These are phyloP conservation scores for Stachybotrys echinatus DNA, from an alignment of 2,329 filamentous ascomycete genomes.

Conservation along the genomic window DNA sequence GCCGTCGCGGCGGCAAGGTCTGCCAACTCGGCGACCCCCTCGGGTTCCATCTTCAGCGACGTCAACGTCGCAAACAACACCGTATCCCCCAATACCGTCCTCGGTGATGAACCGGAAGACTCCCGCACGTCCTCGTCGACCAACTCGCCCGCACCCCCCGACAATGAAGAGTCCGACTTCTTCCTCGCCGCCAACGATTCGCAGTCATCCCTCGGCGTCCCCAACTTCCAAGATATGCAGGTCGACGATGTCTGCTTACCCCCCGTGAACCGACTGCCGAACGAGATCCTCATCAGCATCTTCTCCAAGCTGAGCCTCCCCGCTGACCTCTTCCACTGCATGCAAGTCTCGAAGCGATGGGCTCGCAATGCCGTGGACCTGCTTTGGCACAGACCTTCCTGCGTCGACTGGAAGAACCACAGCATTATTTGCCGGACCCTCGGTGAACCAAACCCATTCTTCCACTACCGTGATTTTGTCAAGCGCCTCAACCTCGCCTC, in stretches of 20 bases:
- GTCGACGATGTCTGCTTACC: constrained; percentile 64
- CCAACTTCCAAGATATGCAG: constrained; percentile 70
- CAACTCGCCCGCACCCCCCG: constrained; percentile 68
- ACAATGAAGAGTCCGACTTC: constrained; percentile 91
- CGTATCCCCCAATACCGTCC: constrained; percentile 10
- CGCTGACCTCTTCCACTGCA: constrained; percentile 75
- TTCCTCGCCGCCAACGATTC: constrained; percentile 88
- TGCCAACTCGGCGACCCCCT: constrained; percentile 10
- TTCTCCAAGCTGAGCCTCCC: constrained; percentile 78
- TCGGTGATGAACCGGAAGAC: constrained; percentile 39
- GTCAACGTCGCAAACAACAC: constrained; percentile 4
- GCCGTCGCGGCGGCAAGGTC: constrained; percentile 12
- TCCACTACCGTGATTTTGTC: constrained; percentile 84
- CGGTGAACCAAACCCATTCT: constrained; percentile 67
- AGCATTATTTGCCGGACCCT: constrained; percentile 76
- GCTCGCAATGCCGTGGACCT: constrained; percentile 87
- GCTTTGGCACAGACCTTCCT: constrained; percentile 90
- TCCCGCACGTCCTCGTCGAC: constrained; percentile 62
- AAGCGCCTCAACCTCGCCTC: constrained; percentile 86
- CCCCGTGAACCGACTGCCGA: constrained; percentile 81
- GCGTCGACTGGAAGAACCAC: constrained; percentile 80
- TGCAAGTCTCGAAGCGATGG: constrained; percentile 94
- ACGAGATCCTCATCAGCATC: constrained; percentile 90
- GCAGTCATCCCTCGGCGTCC: constrained; percentile 81
- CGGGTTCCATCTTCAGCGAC: constrained; percentile 3